Evolutionary conservation across 1,284 basidiomycete genomes (phyloP).

Genomic region (Apiotrichum sp.): DNA sequence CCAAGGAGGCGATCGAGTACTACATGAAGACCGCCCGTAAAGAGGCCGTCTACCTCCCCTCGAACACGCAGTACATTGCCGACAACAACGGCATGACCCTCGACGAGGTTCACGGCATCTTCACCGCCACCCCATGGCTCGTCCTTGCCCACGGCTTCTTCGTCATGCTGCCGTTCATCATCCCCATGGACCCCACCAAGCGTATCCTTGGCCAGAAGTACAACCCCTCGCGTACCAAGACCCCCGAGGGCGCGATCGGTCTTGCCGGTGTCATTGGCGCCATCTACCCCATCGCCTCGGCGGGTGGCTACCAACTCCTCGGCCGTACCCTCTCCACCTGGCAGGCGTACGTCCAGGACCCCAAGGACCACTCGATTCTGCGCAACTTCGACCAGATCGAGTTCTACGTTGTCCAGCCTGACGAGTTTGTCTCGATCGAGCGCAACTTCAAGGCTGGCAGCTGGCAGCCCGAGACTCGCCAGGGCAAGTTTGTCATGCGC

Average conservation of each 20-base stretch:
- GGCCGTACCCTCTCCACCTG: constrained; percentile 43
- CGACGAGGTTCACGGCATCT: constrained; percentile 12
- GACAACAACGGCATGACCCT: constrained; percentile 50
- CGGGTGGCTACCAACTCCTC: constrained; percentile 61
- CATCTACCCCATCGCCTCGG: constrained; percentile 62
- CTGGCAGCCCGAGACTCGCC: constrained; percentile 51
- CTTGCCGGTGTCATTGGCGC: constrained; percentile 49
- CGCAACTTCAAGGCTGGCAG: constrained; percentile 58
- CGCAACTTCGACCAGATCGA: constrained; percentile 60
- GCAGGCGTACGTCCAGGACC: constrained; percentile 45
- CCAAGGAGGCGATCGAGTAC: constrained; percentile 53
- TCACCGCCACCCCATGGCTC: constrained; percentile 20
- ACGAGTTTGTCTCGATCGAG: constrained; percentile 49
- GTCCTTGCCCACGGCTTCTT: constrained; percentile 24
- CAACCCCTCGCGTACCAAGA: constrained; percentile 46
- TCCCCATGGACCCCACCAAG: constrained; percentile 25
- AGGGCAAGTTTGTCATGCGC: constrained; percentile 19
- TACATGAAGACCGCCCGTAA: constrained; percentile 49
- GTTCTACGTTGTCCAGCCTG: constrained; percentile 33
- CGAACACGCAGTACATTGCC: constrained; percentile 61
- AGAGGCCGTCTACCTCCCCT: constrained; percentile 59
- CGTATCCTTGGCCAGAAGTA: constrained; percentile 45
- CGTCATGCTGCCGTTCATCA: constrained; percentile 23
- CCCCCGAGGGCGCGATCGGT: constrained; percentile 54
- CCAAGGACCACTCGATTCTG: constrained; percentile 58